These are phyloP conservation scores for Beauveria caledonica DNA, from an alignment of 2,329 filamentous ascomycete genomes.

Conservation along the genomic window DNA sequence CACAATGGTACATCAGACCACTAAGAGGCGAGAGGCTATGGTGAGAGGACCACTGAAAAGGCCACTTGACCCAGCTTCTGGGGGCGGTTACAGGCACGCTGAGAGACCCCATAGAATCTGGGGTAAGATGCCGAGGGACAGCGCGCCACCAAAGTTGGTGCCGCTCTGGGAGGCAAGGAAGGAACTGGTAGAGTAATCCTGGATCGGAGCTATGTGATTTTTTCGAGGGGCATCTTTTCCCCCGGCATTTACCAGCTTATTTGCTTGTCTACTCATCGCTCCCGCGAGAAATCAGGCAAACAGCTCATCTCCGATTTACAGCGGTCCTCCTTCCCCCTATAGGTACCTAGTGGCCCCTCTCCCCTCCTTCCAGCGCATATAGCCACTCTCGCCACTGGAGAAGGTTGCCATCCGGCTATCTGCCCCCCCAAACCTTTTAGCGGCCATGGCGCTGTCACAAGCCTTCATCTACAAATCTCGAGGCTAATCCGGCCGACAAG, in stretches of 20 bases:
- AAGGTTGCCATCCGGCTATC: not conserved
- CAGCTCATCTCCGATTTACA: not conserved
- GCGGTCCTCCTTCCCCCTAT: not conserved
- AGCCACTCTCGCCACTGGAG: not conserved
- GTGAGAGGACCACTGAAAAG: not conserved
- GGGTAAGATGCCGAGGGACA: constrained; percentile 9
- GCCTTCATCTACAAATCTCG: not conserved
- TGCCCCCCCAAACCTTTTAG: not conserved
- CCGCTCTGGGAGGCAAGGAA: not conserved
- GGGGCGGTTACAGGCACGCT: too few relatives aligned
- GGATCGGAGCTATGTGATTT: not conserved
- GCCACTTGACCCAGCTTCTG: too few relatives aligned
- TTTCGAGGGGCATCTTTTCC: not conserved
- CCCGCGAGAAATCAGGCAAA: too few relatives aligned
- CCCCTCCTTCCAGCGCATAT: not conserved
- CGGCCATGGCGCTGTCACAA: constrained; percentile 2
- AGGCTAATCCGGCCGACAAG: not conserved
- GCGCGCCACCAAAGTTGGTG: not conserved
- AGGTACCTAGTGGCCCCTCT: not conserved
- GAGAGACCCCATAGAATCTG: not conserved
- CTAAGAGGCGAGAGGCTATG: not conserved
- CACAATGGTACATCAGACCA: not conserved
- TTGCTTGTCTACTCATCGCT: too few relatives aligned
- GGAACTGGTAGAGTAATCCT: not conserved
- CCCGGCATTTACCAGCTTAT: not conserved